Evolutionary conservation across 140 eudicot species (phyloP), one percentile per base, ranked within the genome.

Genomic region (Artemisia princeps): DNA sequence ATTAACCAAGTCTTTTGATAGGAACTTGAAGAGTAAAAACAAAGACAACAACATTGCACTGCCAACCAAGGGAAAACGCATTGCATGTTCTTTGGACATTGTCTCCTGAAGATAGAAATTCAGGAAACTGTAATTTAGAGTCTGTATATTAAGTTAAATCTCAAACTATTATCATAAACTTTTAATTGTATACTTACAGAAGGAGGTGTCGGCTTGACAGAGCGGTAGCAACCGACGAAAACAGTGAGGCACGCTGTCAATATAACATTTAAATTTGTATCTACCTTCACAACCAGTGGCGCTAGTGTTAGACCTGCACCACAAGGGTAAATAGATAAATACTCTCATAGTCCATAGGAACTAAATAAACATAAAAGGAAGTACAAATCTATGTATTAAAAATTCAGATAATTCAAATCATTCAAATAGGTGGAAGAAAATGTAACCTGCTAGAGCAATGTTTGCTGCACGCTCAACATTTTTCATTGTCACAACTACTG

Each of bases 51-150:
- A 66, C 98, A 91, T 82, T 45, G 98, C 96, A 68, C 98, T 92
- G 44, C 96, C 98, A 67, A 92, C 95, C 75, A 92, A 83, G 15
- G 98, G 98, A 65, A 92, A 92, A 23, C 98, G 86, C 95, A 88
- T 92, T n/a, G 96, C 96, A 69, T 92, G 96, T 75, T 92, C 58
- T n/a, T 22, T 22, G 23, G 44, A 55, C 26, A 69, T 20, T 13
- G 33, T 55, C 30, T 55, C 61, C 14, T 55, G 61, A 20, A 52
- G 33, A 61, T 50, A 60, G 60, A 75, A 10, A 53, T 51, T 61
- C 59, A 54, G 3, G 57, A 0, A 50, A 65, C 58, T 59, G 49
- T 51, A 40, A 66, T 9, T 74, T 42, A 53, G 15, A 67, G 28
- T 13, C 11, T 3, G 33, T 54, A 58, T 48, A 13, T n/a, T 22